A percentile compares a stretch with the other conserved stretches of the same genome.
Conservation (phyloP, 805 yeast species). For the Saccharomycopsis sp. region DNA sequence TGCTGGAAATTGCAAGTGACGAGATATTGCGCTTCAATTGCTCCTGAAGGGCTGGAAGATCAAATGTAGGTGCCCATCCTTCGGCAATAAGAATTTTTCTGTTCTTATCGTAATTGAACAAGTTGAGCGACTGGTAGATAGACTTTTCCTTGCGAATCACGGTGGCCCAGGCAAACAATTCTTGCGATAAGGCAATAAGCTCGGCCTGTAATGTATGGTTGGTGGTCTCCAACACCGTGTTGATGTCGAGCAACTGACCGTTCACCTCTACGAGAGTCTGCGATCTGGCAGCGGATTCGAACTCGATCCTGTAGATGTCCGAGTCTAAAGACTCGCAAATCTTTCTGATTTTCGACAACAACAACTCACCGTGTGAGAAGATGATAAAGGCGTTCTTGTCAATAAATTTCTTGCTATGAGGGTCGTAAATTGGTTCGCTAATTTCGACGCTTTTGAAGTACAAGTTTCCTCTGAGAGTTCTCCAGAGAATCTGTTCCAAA, state of each 20-base stretch:
- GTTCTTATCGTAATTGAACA: conserved; percentile 60
- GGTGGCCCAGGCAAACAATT: conserved; percentile 54
- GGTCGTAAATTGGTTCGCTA: conserved; percentile 49
- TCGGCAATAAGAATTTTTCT: conserved; percentile 64
- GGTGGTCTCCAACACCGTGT: conserved; percentile 42
- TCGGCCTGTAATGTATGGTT: conserved; percentile 56
- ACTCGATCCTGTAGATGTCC: conserved; percentile 50
- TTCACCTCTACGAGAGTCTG: conserved; percentile 34
- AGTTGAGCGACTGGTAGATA: conserved; percentile 53
- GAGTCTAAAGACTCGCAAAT: conserved; percentile 67
- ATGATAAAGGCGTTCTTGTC: conserved; percentile 59
- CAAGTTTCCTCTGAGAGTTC: conserved; percentile 67
- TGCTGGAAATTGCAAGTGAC: neutral
- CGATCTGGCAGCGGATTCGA: conserved; percentile 32
- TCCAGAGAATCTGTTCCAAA: conserved; percentile 68
- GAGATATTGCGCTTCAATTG: conserved; percentile 37
- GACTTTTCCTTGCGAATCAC: conserved; percentile 48
- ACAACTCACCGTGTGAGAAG: conserved; percentile 62
- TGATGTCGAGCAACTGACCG: conserved; percentile 40
- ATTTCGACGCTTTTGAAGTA: conserved; percentile 54
- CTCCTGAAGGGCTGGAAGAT: conserved; percentile 40
- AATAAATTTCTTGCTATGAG: conserved; percentile 41
- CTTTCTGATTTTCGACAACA: conserved; percentile 53
- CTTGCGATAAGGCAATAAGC: conserved; percentile 55
- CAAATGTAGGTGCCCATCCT: conserved; percentile 67